Conservation (phyloP, 306 rosid species). For the Potentilla sterilis region DNA sequence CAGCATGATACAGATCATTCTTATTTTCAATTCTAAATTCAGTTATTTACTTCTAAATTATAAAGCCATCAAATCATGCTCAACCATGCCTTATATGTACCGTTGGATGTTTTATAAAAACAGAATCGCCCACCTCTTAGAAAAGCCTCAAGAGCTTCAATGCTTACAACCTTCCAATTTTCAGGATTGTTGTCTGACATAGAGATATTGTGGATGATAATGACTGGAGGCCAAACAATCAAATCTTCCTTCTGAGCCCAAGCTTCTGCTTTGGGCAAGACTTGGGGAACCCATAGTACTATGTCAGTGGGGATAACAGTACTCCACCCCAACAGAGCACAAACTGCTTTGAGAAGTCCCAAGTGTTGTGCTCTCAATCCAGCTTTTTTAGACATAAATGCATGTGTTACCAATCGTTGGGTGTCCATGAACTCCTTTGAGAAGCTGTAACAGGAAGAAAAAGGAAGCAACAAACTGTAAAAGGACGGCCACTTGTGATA, state of each 20-base stretch:
- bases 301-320: slow-evolving; percentile 65
- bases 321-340: slow-evolving; percentile 95
- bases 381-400: slow-evolving; percentile 86
- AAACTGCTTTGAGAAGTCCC: slow-evolving; percentile 86
- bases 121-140: slow-evolving; percentile 66
- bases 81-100: background rate
- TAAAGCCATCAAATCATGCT: background rate
- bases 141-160: slow-evolving; percentile 74
- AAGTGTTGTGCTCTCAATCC: slow-evolving; percentile 77
- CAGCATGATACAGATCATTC: background rate
- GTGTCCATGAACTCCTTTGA: slow-evolving; percentile 97
- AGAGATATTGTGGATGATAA: slow-evolving; percentile 70
- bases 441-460: slow-evolving; percentile 47
- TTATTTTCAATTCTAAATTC: background rate
- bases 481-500: background rate
- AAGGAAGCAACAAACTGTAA: slow-evolving; percentile 15
- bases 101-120: background rate
- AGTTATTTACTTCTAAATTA: background rate
- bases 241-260: slow-evolving; percentile 88
- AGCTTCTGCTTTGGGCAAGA: slow-evolving; percentile 61
- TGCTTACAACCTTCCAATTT: slow-evolving; percentile 74
- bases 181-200: slow-evolving; percentile 65
- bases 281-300: slow-evolving; percentile 80
- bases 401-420: slow-evolving; percentile 82
- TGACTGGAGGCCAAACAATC: slow-evolving; percentile 89